These are phyloP conservation scores for Lablab purpureus DNA, from an alignment of 306 rosid species.

Conservation along the genomic window DNA sequence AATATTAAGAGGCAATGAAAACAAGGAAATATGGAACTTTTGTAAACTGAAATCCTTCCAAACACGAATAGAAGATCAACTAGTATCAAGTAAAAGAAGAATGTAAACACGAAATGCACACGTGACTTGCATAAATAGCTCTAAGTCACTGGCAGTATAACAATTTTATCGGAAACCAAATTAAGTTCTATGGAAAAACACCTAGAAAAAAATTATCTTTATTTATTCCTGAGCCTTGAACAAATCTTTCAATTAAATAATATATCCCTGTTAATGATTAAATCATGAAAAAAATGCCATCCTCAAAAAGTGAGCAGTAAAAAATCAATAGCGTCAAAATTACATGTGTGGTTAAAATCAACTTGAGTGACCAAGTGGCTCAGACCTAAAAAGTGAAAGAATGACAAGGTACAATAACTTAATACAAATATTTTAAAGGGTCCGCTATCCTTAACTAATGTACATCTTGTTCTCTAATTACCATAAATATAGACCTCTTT, in stretches of 20 bases:
- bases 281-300: slow-evolving; percentile 23
- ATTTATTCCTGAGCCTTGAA: slow-evolving; percentile 14
- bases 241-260: slow-evolving; percentile 33
- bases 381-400: slow-evolving; percentile 10
- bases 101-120: slow-evolving; percentile 14
- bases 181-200: slow-evolving; percentile 4
- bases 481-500: slow-evolving; percentile 13
- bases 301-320: neutral
- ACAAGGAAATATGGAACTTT: slow-evolving; percentile 35
- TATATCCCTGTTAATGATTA: slow-evolving; percentile 5
- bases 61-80: slow-evolving; percentile 31
- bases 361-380: slow-evolving; percentile 15
- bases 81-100: slow-evolving; percentile 13
- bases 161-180: slow-evolving; percentile 32
- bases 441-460: slow-evolving; percentile 36
- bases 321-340: slow-evolving; percentile 5
- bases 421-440: slow-evolving; percentile 29
- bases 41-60: slow-evolving; percentile 7
- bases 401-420: slow-evolving; percentile 12
- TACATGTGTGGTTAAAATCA: neutral
- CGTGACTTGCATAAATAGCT: neutral
- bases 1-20: slow-evolving; percentile 29
- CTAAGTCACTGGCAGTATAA: slow-evolving; percentile 8
- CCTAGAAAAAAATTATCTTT: slow-evolving; percentile 25
- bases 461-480: slow-evolving; percentile 17